Conservation (phyloP, 2,329 filamentous ascomycete genomes). For the Aspergillus ochraceoroseus region DNA sequence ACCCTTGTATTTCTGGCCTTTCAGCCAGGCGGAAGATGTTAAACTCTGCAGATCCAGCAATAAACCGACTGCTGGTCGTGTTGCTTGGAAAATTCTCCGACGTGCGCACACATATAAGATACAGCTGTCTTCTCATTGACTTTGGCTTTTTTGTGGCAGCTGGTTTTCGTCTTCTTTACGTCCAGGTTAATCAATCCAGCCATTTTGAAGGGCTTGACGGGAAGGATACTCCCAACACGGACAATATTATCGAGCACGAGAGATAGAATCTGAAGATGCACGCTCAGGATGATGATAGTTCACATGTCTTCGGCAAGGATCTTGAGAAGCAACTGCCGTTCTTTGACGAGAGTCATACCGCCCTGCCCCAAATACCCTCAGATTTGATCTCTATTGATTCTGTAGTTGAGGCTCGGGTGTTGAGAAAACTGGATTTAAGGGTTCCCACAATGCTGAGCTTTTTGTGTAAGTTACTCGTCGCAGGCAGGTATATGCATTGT, state of each 20-base stretch:
- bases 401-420: conserved; percentile 32
- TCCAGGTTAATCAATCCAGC: not conserved
- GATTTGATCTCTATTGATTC: conserved; percentile 29
- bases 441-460: conserved; percentile 37
- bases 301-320: conserved; percentile 22
- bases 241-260: not conserved
- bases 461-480: conserved; percentile 34
- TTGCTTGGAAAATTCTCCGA: conserved; percentile 15
- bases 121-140: not conserved
- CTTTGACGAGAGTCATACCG: conserved; percentile 21
- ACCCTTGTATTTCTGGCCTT: conserved; percentile 6
- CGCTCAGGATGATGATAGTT: conserved; percentile 21
- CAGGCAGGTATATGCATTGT: not conserved
- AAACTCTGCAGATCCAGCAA: conserved; percentile 21
- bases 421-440: conserved; percentile 37
- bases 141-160: not conserved
- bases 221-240: conserved; percentile 3
- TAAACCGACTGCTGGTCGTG: conserved; percentile 10
- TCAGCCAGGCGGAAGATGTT: conserved; percentile 3
- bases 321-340: conserved; percentile 27
- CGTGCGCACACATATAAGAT: conserved; percentile 15
- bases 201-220: conserved; percentile 15
- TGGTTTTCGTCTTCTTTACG: not conserved
- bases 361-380: conserved; percentile 19
- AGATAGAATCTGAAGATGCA: not conserved